Evolutionary conservation across 2,329 filamentous ascomycete genomes (phyloP).

Genomic region (Exophiala bonariae): DNA sequence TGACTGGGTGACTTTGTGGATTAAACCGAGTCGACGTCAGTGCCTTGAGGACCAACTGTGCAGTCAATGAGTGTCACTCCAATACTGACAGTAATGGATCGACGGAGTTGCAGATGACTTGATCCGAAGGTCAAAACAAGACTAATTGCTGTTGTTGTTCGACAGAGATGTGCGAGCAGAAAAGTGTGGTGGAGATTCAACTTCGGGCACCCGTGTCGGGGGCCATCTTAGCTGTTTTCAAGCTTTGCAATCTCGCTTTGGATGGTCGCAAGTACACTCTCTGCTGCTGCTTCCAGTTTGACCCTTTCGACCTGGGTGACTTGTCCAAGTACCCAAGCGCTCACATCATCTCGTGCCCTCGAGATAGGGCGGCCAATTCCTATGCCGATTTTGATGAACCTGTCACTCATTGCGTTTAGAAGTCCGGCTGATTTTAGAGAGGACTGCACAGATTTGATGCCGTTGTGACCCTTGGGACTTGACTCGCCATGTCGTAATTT

Average conservation of each 20-base stretch:
- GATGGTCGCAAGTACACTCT: slow-evolving; percentile 54
- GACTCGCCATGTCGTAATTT: slow-evolving; percentile 56
- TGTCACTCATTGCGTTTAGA: slow-evolving; percentile 53
- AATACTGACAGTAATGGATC: too few species aligned
- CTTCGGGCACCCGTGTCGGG: not conserved
- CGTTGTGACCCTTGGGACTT: slow-evolving; percentile 72
- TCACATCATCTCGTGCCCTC: slow-evolving; percentile 67
- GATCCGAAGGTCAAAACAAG: too few species aligned
- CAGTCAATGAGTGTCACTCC: too few species aligned
- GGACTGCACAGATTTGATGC: slow-evolving; percentile 62
- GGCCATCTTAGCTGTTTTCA: slow-evolving; percentile 4
- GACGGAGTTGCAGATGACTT: too few species aligned
- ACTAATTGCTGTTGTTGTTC: too few species aligned
- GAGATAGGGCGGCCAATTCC: slow-evolving; percentile 81
- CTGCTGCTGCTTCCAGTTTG: slow-evolving; percentile 50
- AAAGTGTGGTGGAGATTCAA: too few species aligned
- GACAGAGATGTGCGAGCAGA: too few species aligned
- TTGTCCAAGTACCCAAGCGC: slow-evolving; percentile 73
- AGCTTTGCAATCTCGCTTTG: slow-evolving; percentile 43
- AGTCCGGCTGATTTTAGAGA: slow-evolving; percentile 20
- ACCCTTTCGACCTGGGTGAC: slow-evolving; percentile 57
- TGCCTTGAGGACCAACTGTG: too few species aligned
- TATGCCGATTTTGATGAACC: slow-evolving; percentile 66
- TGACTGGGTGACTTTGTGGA: too few species aligned
- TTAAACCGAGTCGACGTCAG: too few species aligned